Evolutionary conservation across 2,329 filamentous ascomycete genomes (phyloP).

Genomic region (Lachnellula hyalina): DNA sequence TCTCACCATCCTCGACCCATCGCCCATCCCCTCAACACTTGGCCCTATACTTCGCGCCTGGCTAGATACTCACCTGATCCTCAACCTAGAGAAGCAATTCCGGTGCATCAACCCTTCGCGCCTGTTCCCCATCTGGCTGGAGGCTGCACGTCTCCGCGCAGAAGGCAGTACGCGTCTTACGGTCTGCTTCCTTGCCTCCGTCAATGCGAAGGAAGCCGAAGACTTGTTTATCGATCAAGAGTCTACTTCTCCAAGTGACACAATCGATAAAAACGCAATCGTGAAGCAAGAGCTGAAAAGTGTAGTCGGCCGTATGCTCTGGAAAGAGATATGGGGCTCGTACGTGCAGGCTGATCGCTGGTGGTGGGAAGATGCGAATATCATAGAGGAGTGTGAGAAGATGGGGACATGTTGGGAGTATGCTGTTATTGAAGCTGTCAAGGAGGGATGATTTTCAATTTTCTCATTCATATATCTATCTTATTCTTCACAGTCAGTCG

Average conservation of each 20-base stretch:
- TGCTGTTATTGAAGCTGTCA: constrained; percentile 50
- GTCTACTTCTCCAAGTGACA: background rate
- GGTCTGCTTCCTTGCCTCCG: constrained; percentile 22
- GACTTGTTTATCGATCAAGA: background rate
- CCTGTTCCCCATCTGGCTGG: constrained; percentile 54
- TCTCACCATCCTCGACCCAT: constrained; percentile 57
- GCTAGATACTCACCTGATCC: constrained; percentile 56
- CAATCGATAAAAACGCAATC: constrained; percentile 16
- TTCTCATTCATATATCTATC: background rate
- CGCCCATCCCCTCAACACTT: constrained; percentile 49
- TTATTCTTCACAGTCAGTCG: background rate
- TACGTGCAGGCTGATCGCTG: constrained; percentile 37
- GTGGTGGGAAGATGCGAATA: constrained; percentile 58
- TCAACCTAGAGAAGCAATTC: constrained; percentile 53
- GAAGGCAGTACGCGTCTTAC: constrained; percentile 23
- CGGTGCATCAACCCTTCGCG: constrained; percentile 55
- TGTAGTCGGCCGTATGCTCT: constrained; percentile 51
- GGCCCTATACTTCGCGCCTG: constrained; percentile 54
- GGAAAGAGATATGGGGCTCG: constrained; percentile 55
- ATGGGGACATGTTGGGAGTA: constrained; percentile 56
- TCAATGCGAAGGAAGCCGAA: background rate
- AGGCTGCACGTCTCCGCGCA: constrained; percentile 47
- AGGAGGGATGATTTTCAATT: constrained; percentile 27
- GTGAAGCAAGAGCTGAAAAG: constrained; percentile 42
- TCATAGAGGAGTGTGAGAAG: constrained; percentile 49